Evolutionary conservation across 2,329 filamentous ascomycete species (phyloP).

Genomic region (Ophiostoma himal-ulmi): DNA sequence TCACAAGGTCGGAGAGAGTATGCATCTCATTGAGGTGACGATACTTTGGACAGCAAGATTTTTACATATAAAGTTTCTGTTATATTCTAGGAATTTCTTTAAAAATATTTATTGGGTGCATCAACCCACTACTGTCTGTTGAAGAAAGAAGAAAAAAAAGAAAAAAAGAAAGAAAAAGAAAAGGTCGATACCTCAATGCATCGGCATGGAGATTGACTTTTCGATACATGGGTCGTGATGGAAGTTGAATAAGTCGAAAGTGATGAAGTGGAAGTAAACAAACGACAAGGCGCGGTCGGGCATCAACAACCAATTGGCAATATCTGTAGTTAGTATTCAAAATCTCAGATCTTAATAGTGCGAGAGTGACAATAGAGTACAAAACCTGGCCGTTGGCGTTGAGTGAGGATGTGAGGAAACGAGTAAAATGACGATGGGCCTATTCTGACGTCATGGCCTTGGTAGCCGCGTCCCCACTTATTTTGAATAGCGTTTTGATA

Average conservation of each 20-base stretch:
- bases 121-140: background rate
- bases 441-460: constrained; percentile 22
- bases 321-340: too few species aligned
- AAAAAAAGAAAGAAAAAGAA: background rate
- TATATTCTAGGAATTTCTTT: background rate
- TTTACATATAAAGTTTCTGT: too few species aligned
- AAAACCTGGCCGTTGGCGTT: background rate
- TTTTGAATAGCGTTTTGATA: background rate
- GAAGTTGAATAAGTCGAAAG: background rate
- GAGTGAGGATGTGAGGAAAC: background rate
- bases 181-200: background rate
- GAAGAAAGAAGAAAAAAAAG: background rate
- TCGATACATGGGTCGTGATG: background rate
- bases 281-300: background rate
- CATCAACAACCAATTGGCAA: background rate
- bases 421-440: constrained; percentile 12
- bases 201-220: background rate
- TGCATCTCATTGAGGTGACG: too few species aligned
- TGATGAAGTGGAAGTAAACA: background rate
- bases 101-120: background rate
- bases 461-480: background rate
- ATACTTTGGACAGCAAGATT: too few species aligned
- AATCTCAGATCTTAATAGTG: too few species aligned
- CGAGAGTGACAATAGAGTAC: background rate
- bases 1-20: too few species aligned